phyloP scores from a whole-genome alignment of 2,329 filamentous ascomycete genomes.

The Rugonectria rugulosa region DNA sequence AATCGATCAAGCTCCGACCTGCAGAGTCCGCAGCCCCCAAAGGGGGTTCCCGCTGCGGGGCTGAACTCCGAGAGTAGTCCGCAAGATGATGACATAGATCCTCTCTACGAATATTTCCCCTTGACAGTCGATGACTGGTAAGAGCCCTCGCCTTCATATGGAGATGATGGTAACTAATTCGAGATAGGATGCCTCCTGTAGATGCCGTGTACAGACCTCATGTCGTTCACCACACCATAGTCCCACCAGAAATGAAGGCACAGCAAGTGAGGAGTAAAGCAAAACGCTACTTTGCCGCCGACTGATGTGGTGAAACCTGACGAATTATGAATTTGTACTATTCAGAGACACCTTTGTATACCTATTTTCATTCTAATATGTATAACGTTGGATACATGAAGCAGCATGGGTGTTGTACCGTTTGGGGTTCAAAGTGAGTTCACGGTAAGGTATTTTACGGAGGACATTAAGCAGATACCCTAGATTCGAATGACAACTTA shows the following conservation, averaged over 20 bases:
- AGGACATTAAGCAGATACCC: slow-evolving; percentile 28
- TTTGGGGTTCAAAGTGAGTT: no score
- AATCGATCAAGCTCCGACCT: slow-evolving; percentile 59
- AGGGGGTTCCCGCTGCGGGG: slow-evolving; percentile 44
- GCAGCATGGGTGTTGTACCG: no score
- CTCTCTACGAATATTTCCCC: slow-evolving; percentile 95
- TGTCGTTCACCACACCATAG: slow-evolving; percentile 86
- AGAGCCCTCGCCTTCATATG: slow-evolving; percentile 27
- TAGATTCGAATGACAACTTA: slow-evolving; percentile 25
- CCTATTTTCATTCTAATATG: slow-evolving; percentile 15
- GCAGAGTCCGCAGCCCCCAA: slow-evolving; percentile 59
- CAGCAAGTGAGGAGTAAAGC: slow-evolving; percentile 70
- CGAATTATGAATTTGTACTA: slow-evolving; percentile 34
- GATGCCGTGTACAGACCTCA: slow-evolving; percentile 92
- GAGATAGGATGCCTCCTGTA: slow-evolving; percentile 77
- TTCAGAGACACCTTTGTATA: slow-evolving; percentile 31
- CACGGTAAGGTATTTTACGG: slow-evolving; percentile 23
- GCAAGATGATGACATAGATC: slow-evolving; percentile 75
- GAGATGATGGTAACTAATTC: slow-evolving; percentile 23
- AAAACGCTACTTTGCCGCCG: slow-evolving; percentile 77
- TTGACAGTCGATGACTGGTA: slow-evolving; percentile 88
- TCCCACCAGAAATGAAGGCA: slow-evolving; percentile 74
- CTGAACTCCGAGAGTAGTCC: slow-evolving; percentile 63
- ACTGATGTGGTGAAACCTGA: slow-evolving; percentile 46
- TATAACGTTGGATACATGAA: no score